A percentile compares a stretch with the other conserved stretches of the same genome.
phyloP scores from a whole-genome alignment of 768 basidiomycete species.

The Tulasnella sp. region DNA sequence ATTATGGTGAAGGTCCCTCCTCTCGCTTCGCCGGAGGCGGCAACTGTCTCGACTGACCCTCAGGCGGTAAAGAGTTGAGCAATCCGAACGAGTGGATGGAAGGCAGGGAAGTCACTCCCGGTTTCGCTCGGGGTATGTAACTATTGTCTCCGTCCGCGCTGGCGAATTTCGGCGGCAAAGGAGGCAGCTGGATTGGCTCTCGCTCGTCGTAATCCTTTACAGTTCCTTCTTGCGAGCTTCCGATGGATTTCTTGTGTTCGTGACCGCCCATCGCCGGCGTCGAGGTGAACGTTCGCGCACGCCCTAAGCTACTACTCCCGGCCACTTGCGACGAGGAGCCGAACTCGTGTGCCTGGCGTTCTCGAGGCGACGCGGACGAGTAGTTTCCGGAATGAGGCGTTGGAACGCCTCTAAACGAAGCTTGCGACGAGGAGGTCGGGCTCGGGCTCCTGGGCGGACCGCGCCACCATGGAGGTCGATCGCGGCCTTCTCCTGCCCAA shows the following conservation, averaged over 20 bases:
- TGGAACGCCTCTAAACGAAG: not conserved
- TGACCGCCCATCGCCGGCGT: not conserved
- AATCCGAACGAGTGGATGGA: not conserved
- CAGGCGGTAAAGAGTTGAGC: not conserved
- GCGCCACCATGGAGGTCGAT: not conserved
- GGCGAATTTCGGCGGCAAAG: not conserved
- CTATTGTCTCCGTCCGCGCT: not conserved
- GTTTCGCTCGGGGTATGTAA: not conserved
- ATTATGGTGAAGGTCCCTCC: not conserved
- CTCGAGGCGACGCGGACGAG: not conserved
- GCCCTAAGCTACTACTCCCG: not conserved
- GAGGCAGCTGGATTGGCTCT: not conserved
- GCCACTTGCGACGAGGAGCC: not conserved
- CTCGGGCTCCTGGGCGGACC: not conserved
- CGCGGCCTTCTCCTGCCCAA: not conserved
- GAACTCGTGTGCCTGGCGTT: not conserved
- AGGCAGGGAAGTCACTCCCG: not conserved
- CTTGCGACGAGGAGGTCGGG: not conserved
- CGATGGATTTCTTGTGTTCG: not conserved
- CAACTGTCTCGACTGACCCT: not conserved
- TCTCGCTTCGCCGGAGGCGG: not conserved
- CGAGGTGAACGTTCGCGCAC: not conserved
- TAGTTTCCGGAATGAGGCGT: not conserved
- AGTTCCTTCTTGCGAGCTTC: not conserved
- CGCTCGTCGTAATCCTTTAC: not conserved